Evolutionary conservation across 2,329 filamentous ascomycete genomes (phyloP).

Genomic region (Magnaporthiopsis rhizophila): DNA sequence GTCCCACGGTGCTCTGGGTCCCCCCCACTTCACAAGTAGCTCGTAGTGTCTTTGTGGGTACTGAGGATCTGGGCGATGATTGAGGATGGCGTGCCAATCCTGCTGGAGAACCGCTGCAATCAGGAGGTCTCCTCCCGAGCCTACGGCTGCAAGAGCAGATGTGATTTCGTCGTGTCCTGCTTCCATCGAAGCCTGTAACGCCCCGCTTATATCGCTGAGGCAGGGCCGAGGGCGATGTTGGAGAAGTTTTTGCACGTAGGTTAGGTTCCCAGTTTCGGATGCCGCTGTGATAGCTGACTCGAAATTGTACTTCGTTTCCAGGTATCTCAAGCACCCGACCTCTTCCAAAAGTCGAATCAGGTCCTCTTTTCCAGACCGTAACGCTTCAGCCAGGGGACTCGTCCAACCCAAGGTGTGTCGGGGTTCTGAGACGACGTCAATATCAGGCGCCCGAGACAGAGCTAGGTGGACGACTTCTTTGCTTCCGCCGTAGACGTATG

Average conservation of each 20-base stretch:
- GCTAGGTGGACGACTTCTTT: neutral
- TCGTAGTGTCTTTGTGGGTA: neutral
- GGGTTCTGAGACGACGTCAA: too few species aligned
- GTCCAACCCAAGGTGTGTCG: too few species aligned
- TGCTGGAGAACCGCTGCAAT: neutral
- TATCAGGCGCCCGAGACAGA: neutral
- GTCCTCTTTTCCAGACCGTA: neutral
- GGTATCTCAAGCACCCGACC: neutral
- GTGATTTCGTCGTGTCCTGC: neutral
- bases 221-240: neutral
- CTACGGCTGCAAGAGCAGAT: neutral
- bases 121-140: neutral
- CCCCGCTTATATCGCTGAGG: neutral
- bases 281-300: neutral
- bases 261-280: neutral
- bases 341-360: neutral
- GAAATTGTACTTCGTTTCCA: too few species aligned
- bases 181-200: neutral
- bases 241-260: neutral
- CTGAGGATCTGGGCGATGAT: neutral
- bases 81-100: neutral
- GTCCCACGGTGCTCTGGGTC: too few species aligned
- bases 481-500: too few species aligned
- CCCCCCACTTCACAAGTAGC: neutral
- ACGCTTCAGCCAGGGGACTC: neutral